Percentiles rank a stretch among this genome's conserved stretches.
phyloP scores from a whole-genome alignment of 192 early-diverging fungal species.

The Coemansia sp. region DNA sequence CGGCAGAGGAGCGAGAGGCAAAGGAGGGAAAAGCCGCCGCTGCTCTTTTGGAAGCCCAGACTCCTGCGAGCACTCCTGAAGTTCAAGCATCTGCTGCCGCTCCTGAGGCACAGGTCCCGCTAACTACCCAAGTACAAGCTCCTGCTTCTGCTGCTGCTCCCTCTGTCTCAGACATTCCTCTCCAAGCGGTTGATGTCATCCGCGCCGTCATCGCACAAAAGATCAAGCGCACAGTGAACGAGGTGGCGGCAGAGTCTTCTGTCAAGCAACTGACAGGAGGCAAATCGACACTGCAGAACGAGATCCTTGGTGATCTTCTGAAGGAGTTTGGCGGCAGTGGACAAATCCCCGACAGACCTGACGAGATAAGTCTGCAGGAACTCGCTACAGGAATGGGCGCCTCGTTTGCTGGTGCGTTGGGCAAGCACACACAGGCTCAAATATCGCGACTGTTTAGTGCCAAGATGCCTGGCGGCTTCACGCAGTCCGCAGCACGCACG shows the following conservation, averaged over 20 bases:
- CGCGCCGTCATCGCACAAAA: conserved; percentile 86
- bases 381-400: conserved; percentile 78
- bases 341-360: conserved; percentile 83
- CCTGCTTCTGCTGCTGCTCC: conserved; percentile 55
- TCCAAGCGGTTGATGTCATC: conserved; percentile 78
- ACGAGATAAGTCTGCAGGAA: conserved; percentile 82
- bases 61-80: not conserved
- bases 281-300: conserved; percentile 95
- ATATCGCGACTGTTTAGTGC: conserved; percentile 79
- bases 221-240: conserved; percentile 75
- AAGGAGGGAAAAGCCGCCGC: conserved; percentile 46
- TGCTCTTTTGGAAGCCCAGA: not conserved
- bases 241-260: conserved; percentile 61
- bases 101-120: conserved; percentile 36
- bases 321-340: conserved; percentile 81
- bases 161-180: conserved; percentile 68
- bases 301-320: conserved; percentile 92
- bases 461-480: conserved; percentile 95
- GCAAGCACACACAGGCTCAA: conserved; percentile 76
- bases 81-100: conserved; percentile 1
- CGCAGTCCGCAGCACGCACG: conserved; percentile 68
- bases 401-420: conserved; percentile 60
- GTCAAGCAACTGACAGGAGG: conserved; percentile 87
- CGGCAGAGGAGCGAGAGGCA: conserved; percentile 22
- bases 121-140: conserved; percentile 44